Percentiles rank a stretch among this genome's conserved stretches.
These are phyloP conservation scores for Backusella liffmaniae DNA, from an alignment of 192 early-diverging fungal species.

Conservation along the genomic window DNA sequence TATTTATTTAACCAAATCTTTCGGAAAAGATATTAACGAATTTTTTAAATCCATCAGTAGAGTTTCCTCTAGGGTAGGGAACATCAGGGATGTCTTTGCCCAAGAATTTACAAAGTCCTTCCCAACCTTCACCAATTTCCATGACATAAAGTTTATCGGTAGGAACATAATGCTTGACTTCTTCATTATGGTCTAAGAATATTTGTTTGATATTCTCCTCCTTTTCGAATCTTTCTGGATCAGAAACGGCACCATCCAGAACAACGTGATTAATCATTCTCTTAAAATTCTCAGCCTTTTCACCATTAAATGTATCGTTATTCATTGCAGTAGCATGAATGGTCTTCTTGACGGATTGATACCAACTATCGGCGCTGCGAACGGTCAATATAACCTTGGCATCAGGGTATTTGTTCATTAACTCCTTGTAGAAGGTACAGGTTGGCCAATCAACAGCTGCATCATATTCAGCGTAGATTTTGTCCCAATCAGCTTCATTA, in stretches of 20 bases:
- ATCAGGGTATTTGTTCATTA: no score
- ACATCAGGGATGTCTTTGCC: conserved; percentile 18
- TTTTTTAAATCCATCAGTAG: neutral
- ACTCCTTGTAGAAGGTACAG: no score
- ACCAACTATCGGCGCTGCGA: conserved; percentile 20
- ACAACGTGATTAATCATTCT: neutral
- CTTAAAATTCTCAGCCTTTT: neutral
- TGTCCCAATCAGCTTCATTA: conserved; percentile 17
- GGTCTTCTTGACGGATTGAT: conserved; percentile 8
- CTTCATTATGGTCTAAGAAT: conserved; percentile 17
- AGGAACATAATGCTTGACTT: conserved; percentile 18
- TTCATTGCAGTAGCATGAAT: neutral
- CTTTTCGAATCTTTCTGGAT: neutral
- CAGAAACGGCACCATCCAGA: neutral
- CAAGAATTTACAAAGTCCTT: conserved; percentile 26
- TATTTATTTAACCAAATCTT: neutral
- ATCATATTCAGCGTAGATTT: neutral
- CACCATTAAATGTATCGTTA: neutral
- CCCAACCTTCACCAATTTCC: conserved; percentile 31
- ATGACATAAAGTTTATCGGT: conserved; percentile 19
- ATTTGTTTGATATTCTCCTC: neutral
- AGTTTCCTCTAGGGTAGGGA: conserved; percentile 19
- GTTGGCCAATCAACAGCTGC: no score
- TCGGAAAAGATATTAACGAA: neutral
- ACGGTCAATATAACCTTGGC: conserved; percentile 17